Base-by-base conservation (phyloP, 2,329 filamentous ascomycete species). In the Colletotrichum godetiae region DNA sequence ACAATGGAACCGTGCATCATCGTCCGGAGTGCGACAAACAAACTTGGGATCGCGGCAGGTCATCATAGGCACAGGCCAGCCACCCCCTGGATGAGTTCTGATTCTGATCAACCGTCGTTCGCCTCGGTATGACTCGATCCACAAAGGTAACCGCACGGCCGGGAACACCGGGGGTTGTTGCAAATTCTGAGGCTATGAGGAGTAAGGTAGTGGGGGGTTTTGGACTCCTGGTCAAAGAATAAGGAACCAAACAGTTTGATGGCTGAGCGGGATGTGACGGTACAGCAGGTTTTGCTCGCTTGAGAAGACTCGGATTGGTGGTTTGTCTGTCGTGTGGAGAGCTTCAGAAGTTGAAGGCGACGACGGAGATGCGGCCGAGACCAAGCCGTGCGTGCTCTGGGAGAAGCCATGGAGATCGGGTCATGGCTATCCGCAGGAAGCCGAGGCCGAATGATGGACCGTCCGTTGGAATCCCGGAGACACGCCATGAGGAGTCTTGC, bases 401-500 rank as follows among this genome's bases (percentile, higher is more conserved):
- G 46, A 60, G 71, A 70, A 52, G 19, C n/a, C 27, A 22, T 55
- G 46, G 46, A 60, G 67, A 70, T 57, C 71, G 60, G 67, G 49
- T 57, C 29, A 22, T 24, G 37, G 70, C 19, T 55, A 61, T 65
- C 70, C 70, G 67, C 55, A 58, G 13, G 35, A n/a, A 62, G 42
- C 24, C 53, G 29, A 63, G 58, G 42, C 49, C 35, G 22, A 62
- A n/a, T 11, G 13, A 33, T 29, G 46, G 13, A 61, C 15, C 58
- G 35, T 53, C 13, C 52, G 52, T 22, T 53, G 31, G 33, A 42
- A 19, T 42, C n/a, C 24, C 42, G 69, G 53, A 59, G 53, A 33
- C 33, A 55, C 55, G 29, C 42, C 59, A 63, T 64, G 59, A 64
- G 59, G 67, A 52, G 70, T 59, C 67, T 73, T 70, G 70, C 67